A percentile compares a stretch with the other conserved stretches of the same genome.
phyloP scores from a whole-genome alignment of 2,329 filamentous ascomycete species.

The Penicillium polonicum region DNA sequence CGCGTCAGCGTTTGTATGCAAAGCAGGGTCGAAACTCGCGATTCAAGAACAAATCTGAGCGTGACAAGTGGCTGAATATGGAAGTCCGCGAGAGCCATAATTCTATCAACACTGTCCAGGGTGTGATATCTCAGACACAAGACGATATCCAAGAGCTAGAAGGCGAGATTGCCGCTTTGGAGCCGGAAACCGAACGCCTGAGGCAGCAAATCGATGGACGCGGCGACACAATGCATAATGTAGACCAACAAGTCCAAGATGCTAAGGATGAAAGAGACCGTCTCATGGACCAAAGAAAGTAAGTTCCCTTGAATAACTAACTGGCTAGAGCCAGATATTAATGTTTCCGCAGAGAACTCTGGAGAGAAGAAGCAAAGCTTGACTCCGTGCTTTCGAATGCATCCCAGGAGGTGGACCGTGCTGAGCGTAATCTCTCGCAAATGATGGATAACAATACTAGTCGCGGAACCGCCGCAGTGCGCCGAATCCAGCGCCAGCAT shows the following conservation, averaged over 20 bases:
- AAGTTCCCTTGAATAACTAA: slow-evolving; percentile 16
- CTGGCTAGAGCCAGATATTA: neutral
- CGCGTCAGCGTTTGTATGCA: slow-evolving; percentile 75
- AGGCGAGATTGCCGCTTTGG: slow-evolving; percentile 67
- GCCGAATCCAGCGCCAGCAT: slow-evolving; percentile 74
- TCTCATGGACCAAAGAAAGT: slow-evolving; percentile 80
- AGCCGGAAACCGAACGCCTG: slow-evolving; percentile 69
- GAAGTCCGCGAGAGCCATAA: slow-evolving; percentile 79
- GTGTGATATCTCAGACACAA: slow-evolving; percentile 76
- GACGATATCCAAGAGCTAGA: slow-evolving; percentile 78
- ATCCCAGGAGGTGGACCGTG: slow-evolving; percentile 70
- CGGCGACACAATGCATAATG: slow-evolving; percentile 67
- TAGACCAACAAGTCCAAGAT: slow-evolving; percentile 71
- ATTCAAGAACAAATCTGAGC: slow-evolving; percentile 83
- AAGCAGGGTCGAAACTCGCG: slow-evolving; percentile 88
- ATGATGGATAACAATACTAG: slow-evolving; percentile 89
- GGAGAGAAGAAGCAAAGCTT: slow-evolving; percentile 85
- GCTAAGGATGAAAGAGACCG: slow-evolving; percentile 77
- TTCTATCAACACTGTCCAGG: slow-evolving; percentile 75
- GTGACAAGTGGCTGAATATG: slow-evolving; percentile 76
- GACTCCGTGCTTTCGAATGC: slow-evolving; percentile 74
- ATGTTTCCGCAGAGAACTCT: slow-evolving; percentile 56
- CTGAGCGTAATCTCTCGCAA: slow-evolving; percentile 74
- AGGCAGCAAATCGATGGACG: slow-evolving; percentile 75
- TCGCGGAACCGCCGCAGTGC: slow-evolving; percentile 80